phyloP scores from a whole-genome alignment of 2,329 filamentous ascomycete species.

The Beauveria bassiana region DNA sequence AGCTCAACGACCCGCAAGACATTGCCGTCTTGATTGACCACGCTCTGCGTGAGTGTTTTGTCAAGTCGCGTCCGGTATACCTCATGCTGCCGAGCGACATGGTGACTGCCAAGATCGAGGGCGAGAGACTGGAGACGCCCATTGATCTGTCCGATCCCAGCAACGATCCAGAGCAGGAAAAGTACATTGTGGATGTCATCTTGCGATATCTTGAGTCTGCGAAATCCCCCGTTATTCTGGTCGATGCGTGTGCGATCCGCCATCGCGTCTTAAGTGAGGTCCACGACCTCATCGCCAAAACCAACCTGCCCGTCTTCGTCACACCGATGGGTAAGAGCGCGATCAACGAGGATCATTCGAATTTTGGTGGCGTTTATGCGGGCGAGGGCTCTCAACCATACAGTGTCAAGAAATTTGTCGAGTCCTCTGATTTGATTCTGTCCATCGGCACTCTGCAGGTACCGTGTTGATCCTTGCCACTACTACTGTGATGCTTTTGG shows the following conservation, averaged over 20 bases:
- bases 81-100: slow-evolving; percentile 78
- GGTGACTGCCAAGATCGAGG: slow-evolving; percentile 68
- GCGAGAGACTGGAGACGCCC: slow-evolving; percentile 58
- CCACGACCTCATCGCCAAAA: slow-evolving; percentile 63
- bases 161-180: slow-evolving; percentile 65
- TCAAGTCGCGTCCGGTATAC: slow-evolving; percentile 72
- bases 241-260: slow-evolving; percentile 76
- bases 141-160: slow-evolving; percentile 57
- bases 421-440: slow-evolving; percentile 63
- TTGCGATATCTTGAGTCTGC: slow-evolving; percentile 65
- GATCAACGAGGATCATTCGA: slow-evolving; percentile 66
- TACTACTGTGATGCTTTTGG: not conserved
- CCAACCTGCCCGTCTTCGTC: slow-evolving; percentile 73
- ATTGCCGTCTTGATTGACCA: slow-evolving; percentile 72
- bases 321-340: slow-evolving; percentile 86
- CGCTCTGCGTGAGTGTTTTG: slow-evolving; percentile 65
- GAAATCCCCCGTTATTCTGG: slow-evolving; percentile 67
- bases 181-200: slow-evolving; percentile 76
- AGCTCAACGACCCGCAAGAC: slow-evolving; percentile 61
- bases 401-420: slow-evolving; percentile 55
- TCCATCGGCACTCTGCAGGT: slow-evolving; percentile 57
- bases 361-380: slow-evolving; percentile 77
- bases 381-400: slow-evolving; percentile 64
- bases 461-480: not conserved
- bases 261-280: slow-evolving; percentile 68